Conservation (phyloP, 2,329 filamentous ascomycete species). For the Cryphonectria naterciae region DNA sequence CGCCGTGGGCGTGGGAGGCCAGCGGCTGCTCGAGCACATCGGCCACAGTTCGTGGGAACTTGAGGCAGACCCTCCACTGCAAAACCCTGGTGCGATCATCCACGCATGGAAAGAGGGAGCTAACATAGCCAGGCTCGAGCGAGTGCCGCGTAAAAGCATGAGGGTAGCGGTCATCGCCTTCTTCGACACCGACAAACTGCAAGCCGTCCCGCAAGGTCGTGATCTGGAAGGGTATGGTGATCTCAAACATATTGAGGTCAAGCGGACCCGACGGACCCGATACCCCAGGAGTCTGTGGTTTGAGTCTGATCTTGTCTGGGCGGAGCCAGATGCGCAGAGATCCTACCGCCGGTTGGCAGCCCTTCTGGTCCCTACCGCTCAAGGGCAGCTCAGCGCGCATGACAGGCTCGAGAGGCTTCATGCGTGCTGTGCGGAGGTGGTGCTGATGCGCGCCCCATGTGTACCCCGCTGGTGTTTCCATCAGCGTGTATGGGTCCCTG, state of each 20-base stretch:
- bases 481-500: slow-evolving; percentile 68
- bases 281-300: slow-evolving; percentile 32
- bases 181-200: slow-evolving; percentile 86
- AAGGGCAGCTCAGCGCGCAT: slow-evolving; percentile 58
- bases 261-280: slow-evolving; percentile 21
- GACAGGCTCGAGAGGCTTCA: slow-evolving; percentile 56
- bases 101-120: slow-evolving; percentile 89
- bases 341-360: slow-evolving; percentile 60
- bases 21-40: slow-evolving; percentile 66
- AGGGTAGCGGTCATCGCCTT: slow-evolving; percentile 80
- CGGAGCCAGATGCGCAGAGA: slow-evolving; percentile 50
- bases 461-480: slow-evolving; percentile 64
- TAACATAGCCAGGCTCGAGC: slow-evolving; percentile 76
- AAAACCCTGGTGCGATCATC: slow-evolving; percentile 78
- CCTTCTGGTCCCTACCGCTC: slow-evolving; percentile 57
- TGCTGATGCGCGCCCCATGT: slow-evolving; percentile 74
- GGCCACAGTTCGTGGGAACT: slow-evolving; percentile 82
- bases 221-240: slow-evolving; percentile 76
- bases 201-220: slow-evolving; percentile 80
- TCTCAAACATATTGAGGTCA: slow-evolving; percentile 36
- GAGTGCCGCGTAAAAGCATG: slow-evolving; percentile 90
- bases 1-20: slow-evolving; percentile 43
- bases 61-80: slow-evolving; percentile 87
- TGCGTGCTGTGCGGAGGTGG: slow-evolving; percentile 72
- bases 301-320: slow-evolving; percentile 38